Base-by-base conservation (phyloP, 805 yeast species). In the Yamadazyma laniorum region DNA sequence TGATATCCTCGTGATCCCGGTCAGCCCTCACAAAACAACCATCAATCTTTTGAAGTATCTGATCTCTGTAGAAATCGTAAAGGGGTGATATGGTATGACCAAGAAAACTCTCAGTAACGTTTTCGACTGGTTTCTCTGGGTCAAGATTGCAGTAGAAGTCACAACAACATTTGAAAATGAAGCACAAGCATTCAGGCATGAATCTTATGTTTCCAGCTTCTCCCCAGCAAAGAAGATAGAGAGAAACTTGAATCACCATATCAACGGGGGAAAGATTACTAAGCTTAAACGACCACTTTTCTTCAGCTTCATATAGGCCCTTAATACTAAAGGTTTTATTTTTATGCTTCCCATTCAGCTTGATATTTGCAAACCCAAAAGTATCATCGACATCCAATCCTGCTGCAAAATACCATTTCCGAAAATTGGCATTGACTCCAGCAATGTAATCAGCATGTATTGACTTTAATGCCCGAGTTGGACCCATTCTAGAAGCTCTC, bases 181-280 rank as follows among this genome's bases (percentile, higher is more conserved):
- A 88, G 44, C 95, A 86, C 16, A 88, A 55, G 50, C 95, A 86
- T 54, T 88, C 96, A 0, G 96, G 96, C 79, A 88, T 81, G 51
- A 85, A 88, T 45, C 96, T 70, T 2, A 88, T 55, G 49, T 86
- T 89, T 52, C 85, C 86, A 0, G 95, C 88, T 55, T 88, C 96
- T 1, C 95, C 95, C 96, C 96, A 88, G 45, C 86, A 76, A 39
- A 85, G 57, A 9, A 88, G 66, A 52, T 80, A 89, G 6, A 88
- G 59, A 0, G 85, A 78, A 13, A 88, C 47, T 45, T 88, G 95
- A 12, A 70, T 62, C 3, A 79, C 65, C 40, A 80, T 71, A 39
- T 80, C 85, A 18, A 67, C 63, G 1, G 82, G 70, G 0, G 75
- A 55, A 31, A 76, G 61, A 1, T 64, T 52, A 21, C 65, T 65